phyloP scores from a whole-genome alignment of 1,284 basidiomycete genomes.

The Polyporus tsugae region DNA sequence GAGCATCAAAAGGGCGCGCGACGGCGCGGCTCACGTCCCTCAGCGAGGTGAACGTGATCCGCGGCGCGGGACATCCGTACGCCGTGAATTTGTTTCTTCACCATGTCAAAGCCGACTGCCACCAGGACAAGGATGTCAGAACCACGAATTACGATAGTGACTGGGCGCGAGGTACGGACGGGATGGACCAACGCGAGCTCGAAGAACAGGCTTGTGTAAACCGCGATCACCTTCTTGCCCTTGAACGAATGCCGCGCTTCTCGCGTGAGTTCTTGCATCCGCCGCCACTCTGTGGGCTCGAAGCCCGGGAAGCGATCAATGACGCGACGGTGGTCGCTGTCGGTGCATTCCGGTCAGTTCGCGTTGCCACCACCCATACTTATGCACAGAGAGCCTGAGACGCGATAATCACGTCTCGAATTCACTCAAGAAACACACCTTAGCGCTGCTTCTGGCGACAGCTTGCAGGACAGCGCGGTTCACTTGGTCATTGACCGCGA shows the following conservation, averaged over 20 bases:
- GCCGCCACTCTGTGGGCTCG: slow-evolving; percentile 36
- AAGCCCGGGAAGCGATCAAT: slow-evolving; percentile 40
- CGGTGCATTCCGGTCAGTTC: not conserved
- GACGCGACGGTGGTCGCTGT: slow-evolving; percentile 40
- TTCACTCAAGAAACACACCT: slow-evolving; percentile 43
- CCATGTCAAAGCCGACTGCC: slow-evolving; percentile 41
- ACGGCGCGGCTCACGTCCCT: slow-evolving; percentile 38
- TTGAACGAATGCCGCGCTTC: slow-evolving; percentile 32
- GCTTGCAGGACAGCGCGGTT: slow-evolving; percentile 34
- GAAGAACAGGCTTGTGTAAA: slow-evolving; percentile 40
- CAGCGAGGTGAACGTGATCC: slow-evolving; percentile 35
- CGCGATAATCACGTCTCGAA: slow-evolving; percentile 44
- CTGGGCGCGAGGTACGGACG: not conserved
- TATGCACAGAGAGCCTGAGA: too few relatives aligned
- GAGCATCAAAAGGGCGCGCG: slow-evolving; percentile 39
- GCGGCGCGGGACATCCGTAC: slow-evolving; percentile 32
- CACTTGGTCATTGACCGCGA: slow-evolving; percentile 18
- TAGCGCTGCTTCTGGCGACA: slow-evolving; percentile 33
- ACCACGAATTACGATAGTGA: not conserved
- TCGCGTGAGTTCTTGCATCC: slow-evolving; percentile 34
- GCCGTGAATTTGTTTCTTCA: slow-evolving; percentile 34
- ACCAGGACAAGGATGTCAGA: not conserved
- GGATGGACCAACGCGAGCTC: slow-evolving; percentile 23
- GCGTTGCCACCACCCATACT: too few relatives aligned
- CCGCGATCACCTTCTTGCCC: slow-evolving; percentile 37